These are phyloP conservation scores for Beta lomatogona DNA, from an alignment of 179 eudicot species.

Conservation along the genomic window DNA sequence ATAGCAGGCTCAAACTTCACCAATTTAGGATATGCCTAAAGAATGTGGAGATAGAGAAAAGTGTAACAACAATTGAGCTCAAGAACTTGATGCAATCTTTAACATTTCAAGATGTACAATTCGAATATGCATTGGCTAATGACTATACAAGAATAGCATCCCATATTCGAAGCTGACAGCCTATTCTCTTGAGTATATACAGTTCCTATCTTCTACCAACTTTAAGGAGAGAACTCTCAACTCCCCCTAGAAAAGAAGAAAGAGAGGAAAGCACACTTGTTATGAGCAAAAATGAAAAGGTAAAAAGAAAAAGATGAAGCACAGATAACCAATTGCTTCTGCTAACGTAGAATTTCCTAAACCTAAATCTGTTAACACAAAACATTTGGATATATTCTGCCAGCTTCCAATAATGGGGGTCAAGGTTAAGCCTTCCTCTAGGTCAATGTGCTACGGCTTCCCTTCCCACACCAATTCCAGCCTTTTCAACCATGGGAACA, in stretches of 20 bases:
- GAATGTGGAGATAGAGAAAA: background rate
- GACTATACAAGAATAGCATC: slow-evolving; percentile 37
- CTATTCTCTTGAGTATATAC: slow-evolving; percentile 34
- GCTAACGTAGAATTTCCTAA: slow-evolving; percentile 22
- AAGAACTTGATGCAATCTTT: slow-evolving; percentile 9
- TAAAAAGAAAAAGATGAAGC: slow-evolving; percentile 13
- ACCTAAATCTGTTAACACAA: slow-evolving; percentile 26
- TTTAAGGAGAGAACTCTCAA: slow-evolving; percentile 16
- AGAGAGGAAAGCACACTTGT: slow-evolving; percentile 3
- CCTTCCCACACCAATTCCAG: slow-evolving; percentile 34
- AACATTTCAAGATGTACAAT: slow-evolving; percentile 28
- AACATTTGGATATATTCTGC: slow-evolving; percentile 7
- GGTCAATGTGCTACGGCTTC: slow-evolving; percentile 42
- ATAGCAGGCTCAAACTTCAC: background rate
- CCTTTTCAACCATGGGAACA: slow-evolving; percentile 40
- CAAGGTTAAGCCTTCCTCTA: slow-evolving; percentile 29
- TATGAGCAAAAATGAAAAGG: slow-evolving; percentile 25
- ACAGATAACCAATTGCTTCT: slow-evolving; percentile 26
- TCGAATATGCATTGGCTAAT: slow-evolving; percentile 20
- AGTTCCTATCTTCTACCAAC: slow-evolving; percentile 33
- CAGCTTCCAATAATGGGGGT: slow-evolving; percentile 11
- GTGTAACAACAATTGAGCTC: background rate
- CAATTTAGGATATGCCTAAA: background rate
- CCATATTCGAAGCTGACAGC: slow-evolving; percentile 26
- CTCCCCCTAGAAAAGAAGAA: slow-evolving; percentile 17